These are phyloP conservation scores for Potentilla sterilis DNA, from an alignment of 306 rosid species.

Conservation along the genomic window DNA sequence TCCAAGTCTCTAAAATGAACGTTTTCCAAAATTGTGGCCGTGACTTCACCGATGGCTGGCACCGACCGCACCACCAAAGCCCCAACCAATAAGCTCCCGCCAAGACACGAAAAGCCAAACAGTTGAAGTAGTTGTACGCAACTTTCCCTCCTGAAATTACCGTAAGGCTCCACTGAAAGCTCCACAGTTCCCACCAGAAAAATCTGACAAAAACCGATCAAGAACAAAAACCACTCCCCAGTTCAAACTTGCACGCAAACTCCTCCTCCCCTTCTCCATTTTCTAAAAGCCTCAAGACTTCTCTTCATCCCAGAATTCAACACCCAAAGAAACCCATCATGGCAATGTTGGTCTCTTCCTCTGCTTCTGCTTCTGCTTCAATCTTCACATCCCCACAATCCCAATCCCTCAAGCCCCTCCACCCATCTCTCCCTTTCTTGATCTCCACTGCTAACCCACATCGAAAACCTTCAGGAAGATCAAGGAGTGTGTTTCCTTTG, in stretches of 20 bases:
- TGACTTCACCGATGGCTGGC: neutral
- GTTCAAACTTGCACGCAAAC: conserved; percentile 54
- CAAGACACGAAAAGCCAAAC: neutral
- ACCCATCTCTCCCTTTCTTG: conserved; percentile 28
- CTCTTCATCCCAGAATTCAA: neutral
- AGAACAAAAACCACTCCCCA: neutral
- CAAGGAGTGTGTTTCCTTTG: conserved; percentile 29
- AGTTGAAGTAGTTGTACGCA: neutral
- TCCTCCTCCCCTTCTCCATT: conserved; percentile 3
- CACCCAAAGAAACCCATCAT: conserved; percentile 27
- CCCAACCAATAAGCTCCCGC: neutral
- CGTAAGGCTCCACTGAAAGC: neutral
- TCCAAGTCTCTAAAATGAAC: neutral
- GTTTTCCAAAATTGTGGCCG: conserved; percentile 5
- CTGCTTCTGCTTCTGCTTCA: conserved; percentile 53
- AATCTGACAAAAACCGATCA: neutral
- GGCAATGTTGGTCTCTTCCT: conserved; percentile 52
- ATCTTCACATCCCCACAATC: conserved; percentile 33
- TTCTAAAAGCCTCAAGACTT: conserved; percentile 1
- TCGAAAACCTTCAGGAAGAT: conserved; percentile 21
- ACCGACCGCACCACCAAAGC: neutral
- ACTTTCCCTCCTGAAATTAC: conserved; percentile 1
- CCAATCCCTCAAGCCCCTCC: conserved; percentile 26
- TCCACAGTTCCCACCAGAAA: neutral
- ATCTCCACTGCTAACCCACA: conserved; percentile 26